phyloP scores from a whole-genome alignment of 495 filamentous ascomycete species.

The Lasiosphaeriaceae sp. region DNA sequence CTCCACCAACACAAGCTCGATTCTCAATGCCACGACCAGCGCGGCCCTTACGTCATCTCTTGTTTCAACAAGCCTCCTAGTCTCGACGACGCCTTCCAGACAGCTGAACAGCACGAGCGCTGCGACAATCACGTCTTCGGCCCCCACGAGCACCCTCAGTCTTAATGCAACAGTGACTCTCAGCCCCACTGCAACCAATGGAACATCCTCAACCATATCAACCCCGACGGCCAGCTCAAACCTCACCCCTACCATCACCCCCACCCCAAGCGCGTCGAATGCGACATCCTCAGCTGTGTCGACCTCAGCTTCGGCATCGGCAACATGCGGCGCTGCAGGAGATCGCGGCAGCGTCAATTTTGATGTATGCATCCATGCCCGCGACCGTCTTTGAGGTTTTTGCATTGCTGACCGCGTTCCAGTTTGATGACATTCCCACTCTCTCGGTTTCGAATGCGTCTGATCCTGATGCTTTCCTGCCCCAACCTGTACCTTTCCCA shows the following conservation, averaged over 20 bases:
- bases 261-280: neutral
- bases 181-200: too few species aligned
- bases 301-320: neutral
- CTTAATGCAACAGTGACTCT: too few species aligned
- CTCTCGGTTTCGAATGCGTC: constrained; percentile 14
- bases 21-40: too few species aligned
- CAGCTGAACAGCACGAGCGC: too few species aligned
- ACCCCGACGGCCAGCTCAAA: neutral
- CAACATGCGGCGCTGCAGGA: constrained; percentile 25
- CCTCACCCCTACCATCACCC: neutral
- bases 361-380: constrained; percentile 8
- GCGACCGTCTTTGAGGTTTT: too few species aligned
- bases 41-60: too few species aligned
- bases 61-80: too few species aligned
- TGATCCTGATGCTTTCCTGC: constrained; percentile 14
- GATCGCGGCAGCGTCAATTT: constrained; percentile 31
- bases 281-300: neutral
- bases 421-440: constrained; percentile 42
- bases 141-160: too few species aligned
- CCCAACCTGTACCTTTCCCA: constrained; percentile 33
- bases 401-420: constrained; percentile 6
- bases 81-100: too few species aligned
- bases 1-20: too few species aligned
- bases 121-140: too few species aligned
- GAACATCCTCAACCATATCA: too few species aligned